Base-by-base conservation (phyloP, 768 basidiomycete genomes). In the Calocybe gangraenosa region DNA sequence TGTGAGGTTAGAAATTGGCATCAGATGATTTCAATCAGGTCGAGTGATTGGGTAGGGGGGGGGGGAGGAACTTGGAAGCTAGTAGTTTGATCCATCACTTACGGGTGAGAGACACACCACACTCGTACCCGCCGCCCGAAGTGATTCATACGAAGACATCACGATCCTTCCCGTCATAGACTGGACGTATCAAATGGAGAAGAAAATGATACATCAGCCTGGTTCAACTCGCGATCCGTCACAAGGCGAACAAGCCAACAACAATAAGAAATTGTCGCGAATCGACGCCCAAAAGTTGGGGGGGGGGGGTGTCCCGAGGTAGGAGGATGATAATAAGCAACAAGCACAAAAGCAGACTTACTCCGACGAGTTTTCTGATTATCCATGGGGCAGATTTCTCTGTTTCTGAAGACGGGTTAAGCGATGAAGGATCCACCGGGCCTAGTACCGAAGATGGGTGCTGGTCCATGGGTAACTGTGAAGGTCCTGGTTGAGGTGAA, bases 81-180 rank as follows among this genome's bases (percentile, higher is more conserved):
- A 11, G 25, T 28, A 5, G 11, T 6, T 28, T 35, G n/a, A 35
- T 5, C 11, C 9, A 46, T 34, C 3, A 64, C 74, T 51, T 54
- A 81, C 78, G 39, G 81, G 80, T 14, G 80, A 82, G 28, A 83
- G 70, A 57, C 82, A 84, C 5, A 82, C 58, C 11, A 81, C 69
- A 35, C 63, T 78, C 2, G 74, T 80, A 3, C 80, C 79, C 18
- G 79, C 74, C 2, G 81, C 79, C 32, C 76, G 68, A 13, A 83
- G 60, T 11, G 77, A 75, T 64, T 83, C 79, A 56, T 79, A 81
- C 3, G 78, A 79, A 6, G 81, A 81, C 69, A 81, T 70, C 17
- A 79, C 78, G 40, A 84, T 78, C 45, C 81, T 63, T 3, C 81
- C 80, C 2, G 78, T 77, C 69, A 80, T 74, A 2, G 78, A 79